Evolutionary conservation across 2,329 filamentous ascomycete species (phyloP), one percentile per base, ranked within the genome.

Genomic region (Trichocomaceae sp.): DNA sequence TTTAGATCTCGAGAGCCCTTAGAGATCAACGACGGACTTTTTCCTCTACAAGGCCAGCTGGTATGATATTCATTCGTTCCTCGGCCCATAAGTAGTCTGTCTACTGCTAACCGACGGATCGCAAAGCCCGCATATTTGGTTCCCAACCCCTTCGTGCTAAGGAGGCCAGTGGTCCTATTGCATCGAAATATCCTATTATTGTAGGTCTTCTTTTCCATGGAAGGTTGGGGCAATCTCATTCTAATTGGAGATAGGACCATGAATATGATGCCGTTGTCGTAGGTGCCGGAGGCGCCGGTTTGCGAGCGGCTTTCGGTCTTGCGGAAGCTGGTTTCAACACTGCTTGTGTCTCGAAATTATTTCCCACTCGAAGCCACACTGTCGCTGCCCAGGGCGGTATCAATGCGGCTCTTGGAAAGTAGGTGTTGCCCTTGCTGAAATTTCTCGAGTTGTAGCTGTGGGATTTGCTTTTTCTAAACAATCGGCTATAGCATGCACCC

Each of bases 221-320:
- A 19, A 42, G 9, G 1, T 2, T 5, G 39, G 13, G 39, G 22
- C 9, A 22, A 42, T 42, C 59, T 7, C 3, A 23, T 56, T 19
- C 54, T 56, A 20, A 56, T 50, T 56, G 23, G 26, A 17, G 35
- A 26, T 68, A 90, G 84, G 93, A 97, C 74, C 93, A 99, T 77
- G 90, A 97, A 77, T 97, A 96, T 77, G 93, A 97, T 87, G 92
- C 92, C 59, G 81, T 99, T 65, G 93, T 99, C 58, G 90, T 80
- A 52, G 78, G 78, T 65, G 83, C 83, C 58, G 83, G 83, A 59
- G 83, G 83, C 64, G 81, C 83, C 58, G 83, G 83, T 65, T 73
- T 85, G 41, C 77, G 83, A 64, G 82, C 83, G 50, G 82, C 82
- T 56, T 82, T 85, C 62, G 83, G 83, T 62, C 74, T 85, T 42